Evolutionary conservation across 352 stramenopile genomes (phyloP).

Genomic region (Phytopythium oedochilum): DNA sequence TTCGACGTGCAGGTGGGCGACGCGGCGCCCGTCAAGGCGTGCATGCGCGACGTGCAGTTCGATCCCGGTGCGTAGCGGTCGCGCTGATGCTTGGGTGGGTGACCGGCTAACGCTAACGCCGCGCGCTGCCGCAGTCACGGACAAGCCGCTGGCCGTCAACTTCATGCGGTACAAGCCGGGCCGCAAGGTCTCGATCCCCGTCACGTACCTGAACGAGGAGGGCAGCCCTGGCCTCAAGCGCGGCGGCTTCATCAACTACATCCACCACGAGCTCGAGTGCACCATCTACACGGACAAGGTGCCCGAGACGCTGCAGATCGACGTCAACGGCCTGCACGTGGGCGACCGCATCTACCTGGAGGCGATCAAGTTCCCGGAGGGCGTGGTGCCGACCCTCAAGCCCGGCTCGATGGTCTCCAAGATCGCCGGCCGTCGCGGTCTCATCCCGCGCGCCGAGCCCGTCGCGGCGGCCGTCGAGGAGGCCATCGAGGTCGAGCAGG

Average conservation of each 20-base stretch:
- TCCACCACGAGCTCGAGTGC: conserved; percentile 83
- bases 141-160: conserved; percentile 83
- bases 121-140: conserved; percentile 53
- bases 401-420: conserved; percentile 74
- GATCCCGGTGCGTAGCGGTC: conserved; percentile 64
- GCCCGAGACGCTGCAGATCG: conserved; percentile 68
- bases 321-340: conserved; percentile 86
- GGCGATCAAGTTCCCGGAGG: conserved; percentile 68
- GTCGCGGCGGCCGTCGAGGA: conserved; percentile 62
- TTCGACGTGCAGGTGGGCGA: conserved; percentile 77
- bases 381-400: conserved; percentile 59
- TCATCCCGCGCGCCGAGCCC: conserved; percentile 69
- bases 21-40: conserved; percentile 61
- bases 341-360: conserved; percentile 81
- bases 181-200: conserved; percentile 88
- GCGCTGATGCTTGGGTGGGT: background rate
- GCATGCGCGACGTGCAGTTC: conserved; percentile 86
- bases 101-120: background rate
- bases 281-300: conserved; percentile 71
- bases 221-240: conserved; percentile 92
- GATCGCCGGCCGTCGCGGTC: conserved; percentile 80
- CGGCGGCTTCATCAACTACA: conserved; percentile 92
- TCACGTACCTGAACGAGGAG: conserved; percentile 93
- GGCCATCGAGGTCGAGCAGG: conserved; percentile 49
- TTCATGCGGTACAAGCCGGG: conserved; percentile 91